These are phyloP conservation scores for Boletus sp. DNA, from an alignment of 768 basidiomycete species.

Conservation along the genomic window DNA sequence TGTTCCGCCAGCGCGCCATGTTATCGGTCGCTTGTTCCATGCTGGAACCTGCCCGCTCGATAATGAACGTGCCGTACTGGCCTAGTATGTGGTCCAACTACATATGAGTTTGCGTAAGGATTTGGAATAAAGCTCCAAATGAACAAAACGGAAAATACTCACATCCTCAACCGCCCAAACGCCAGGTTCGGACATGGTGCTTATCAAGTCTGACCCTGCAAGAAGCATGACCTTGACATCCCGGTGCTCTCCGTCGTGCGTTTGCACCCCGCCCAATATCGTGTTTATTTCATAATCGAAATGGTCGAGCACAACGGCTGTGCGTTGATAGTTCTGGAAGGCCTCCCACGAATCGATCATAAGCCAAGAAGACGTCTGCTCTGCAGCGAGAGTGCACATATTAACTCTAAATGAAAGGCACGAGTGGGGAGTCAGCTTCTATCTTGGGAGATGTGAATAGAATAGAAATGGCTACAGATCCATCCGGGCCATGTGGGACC, in stretches of 20 bases:
- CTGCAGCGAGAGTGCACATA: conserved; percentile 87
- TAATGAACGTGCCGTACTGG: conserved; percentile 89
- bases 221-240: conserved; percentile 87
- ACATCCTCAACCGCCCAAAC: conserved; percentile 97
- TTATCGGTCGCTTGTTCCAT: conserved; percentile 80
- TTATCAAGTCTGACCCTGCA: conserved; percentile 96
- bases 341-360: conserved; percentile 99
- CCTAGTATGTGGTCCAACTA: conserved; percentile 97
- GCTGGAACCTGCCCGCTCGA: conserved; percentile 92
- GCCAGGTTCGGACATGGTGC: conserved; percentile 97
- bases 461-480: conserved; percentile 5
- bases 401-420: conserved; percentile 54
- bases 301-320: conserved; percentile 96
- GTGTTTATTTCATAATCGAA: conserved; percentile 95
- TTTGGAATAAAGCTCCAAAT: conserved; percentile 9
- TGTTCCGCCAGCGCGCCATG: conserved; percentile 73
- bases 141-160: conserved; percentile 35
- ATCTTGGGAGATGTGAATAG: conserved; percentile 1
- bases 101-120: conserved; percentile 9
- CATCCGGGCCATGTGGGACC: conserved; percentile 4
- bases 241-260: conserved; percentile 71
- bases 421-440: conserved; percentile 19
- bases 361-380: conserved; percentile 89
- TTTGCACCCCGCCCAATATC: conserved; percentile 72
- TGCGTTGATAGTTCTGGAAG: conserved; percentile 90